Evolutionary conservation across 164 flowering plant species (phyloP), one percentile per base, ranked within the genome.

Genomic region (Amborella trichopoda): DNA sequence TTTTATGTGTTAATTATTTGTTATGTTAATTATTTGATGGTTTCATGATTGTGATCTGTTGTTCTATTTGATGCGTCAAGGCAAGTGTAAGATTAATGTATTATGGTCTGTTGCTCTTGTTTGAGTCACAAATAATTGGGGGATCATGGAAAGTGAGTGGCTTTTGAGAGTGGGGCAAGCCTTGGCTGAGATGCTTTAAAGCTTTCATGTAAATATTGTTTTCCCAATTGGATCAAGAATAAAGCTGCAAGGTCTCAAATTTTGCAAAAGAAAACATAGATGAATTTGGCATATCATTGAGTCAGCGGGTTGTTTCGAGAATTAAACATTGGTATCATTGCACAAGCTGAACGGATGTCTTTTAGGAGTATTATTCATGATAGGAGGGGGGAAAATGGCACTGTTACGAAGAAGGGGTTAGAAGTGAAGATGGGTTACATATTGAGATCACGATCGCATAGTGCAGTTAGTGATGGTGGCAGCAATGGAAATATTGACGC

Each of bases 311-410:
- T n/a, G n/a, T n/a, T n/a, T n/a, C n/a, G n/a, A n/a, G n/a, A n/a
- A n/a, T n/a, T n/a, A n/a, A n/a, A n/a, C n/a, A n/a, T n/a, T n/a
- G n/a, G n/a, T n/a, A n/a, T n/a, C n/a, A n/a, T n/a, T n/a, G n/a
- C n/a, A n/a, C n/a, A n/a, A n/a, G n/a, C n/a, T n/a, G n/a, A n/a
- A n/a, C n/a, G 14, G 20, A 76, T 76, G 81, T 64, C 76, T 24
- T 52, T 75, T 22, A 75, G 55, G 66, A 75, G 90, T 44, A 74
- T 78, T 23, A 38, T 83, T 56, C 80, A 75, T 54, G 89, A 80
- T 22, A 69, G 79, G 91, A 81, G 54, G 58, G 81, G 72, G 19
- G 97, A 83, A 53, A 32, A 73, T 23, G 91, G 94, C 42, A 74
- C 75, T 58, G 67, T 75, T 22, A 81, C 90, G 17, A 70, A 76